Percentiles rank a stretch among this genome's conserved stretches.
These are phyloP conservation scores for Pythium phragmiticola DNA, from an alignment of 352 stramenopile genomes.

Conservation along the genomic window DNA sequence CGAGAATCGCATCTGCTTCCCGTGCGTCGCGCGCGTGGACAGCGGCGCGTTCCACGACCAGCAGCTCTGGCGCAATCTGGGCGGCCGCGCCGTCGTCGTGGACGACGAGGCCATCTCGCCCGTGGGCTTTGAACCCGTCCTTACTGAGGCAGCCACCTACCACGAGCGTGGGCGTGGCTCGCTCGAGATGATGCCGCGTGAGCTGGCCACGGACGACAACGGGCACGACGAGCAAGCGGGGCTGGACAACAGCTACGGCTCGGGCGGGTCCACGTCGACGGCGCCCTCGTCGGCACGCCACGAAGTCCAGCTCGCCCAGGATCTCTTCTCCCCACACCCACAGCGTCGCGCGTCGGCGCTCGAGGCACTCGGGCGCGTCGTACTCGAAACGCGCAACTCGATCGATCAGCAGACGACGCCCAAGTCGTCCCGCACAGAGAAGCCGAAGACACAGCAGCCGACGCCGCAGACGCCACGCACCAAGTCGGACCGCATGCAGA, in stretches of 20 bases:
- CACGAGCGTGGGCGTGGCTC: not conserved
- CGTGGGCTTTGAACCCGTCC: constrained; percentile 16
- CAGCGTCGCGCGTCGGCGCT: constrained; percentile 49
- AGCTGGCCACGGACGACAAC: constrained; percentile 5
- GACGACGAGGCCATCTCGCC: constrained; percentile 26
- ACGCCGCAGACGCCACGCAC: not conserved
- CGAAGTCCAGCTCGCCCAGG: constrained; percentile 54
- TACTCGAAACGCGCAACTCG: constrained; percentile 31
- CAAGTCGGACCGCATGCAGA: constrained; percentile 28
- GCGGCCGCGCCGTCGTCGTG: constrained; percentile 23
- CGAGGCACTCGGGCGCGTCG: constrained; percentile 45
- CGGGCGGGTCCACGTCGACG: constrained; percentile 21
- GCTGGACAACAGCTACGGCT: constrained; percentile 31
- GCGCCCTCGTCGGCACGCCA: constrained; percentile 34
- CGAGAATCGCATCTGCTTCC: constrained; percentile 60
- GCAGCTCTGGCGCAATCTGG: constrained; percentile 23
- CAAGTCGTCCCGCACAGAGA: constrained; percentile 21
- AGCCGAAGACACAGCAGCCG: too few relatives aligned
- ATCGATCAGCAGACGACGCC: constrained; percentile 13
- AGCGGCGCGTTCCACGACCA: constrained; percentile 42
- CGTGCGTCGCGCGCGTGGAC: constrained; percentile 57
- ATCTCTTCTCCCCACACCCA: constrained; percentile 59
- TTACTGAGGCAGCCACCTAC: constrained; percentile 4
- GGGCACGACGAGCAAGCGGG: constrained; percentile 3
- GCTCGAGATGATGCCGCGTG: constrained; percentile 10